Base-by-base conservation (phyloP, 2,329 filamentous ascomycete species). In the Epichloe gansuensis region DNA sequence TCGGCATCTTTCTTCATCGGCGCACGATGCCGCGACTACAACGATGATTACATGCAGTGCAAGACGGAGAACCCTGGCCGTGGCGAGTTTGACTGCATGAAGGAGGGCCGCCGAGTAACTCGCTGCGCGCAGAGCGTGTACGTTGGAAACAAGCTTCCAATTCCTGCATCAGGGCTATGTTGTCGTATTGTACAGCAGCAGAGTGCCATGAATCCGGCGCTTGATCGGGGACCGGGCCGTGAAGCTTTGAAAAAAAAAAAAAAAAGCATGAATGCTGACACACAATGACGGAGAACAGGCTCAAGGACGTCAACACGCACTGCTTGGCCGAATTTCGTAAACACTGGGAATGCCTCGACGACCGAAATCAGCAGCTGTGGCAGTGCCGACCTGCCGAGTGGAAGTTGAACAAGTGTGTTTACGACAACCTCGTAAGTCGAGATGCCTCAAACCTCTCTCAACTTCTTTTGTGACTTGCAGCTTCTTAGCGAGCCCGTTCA, bases 21-120 rank as follows among this genome's bases (percentile, higher is more conserved):
- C 58, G 91, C 90, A 60, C 85, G 91, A 67, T 98, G 93, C 83
- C 86, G 81, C 69, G 77, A 87, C 57, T 98, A 91, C 79, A 97
- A 97, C 73, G 93, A 98, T 77, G 93, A 98, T 74, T 98, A 86
- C 75, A 98, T 98, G 91, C 88, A 95, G 76, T 98, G 93, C 86
- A 98, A 98, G 85, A 88, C 82, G 61, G 90, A 96, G 74, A 84
- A 89, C 64, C 85, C 88, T 57, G 93, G 93, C 63, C 83, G 81
- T 71, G 93, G 90, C 69, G 93, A 98, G 77, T 72, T 94, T 58
- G 88, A 95, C 61, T 98, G 93, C 74, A 75, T 98, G 80, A 91
- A 88, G 78, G 93, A 98, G 75, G 93, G 93, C 53, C 82, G 93
- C 69, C 88, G 93, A 72, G 93, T 98, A 57, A 98, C 93, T 62